Percentiles rank a stretch among this genome's conserved stretches.
Conservation (phyloP, 768 basidiomycete genomes). For the Rubroboletus satanas region DNA sequence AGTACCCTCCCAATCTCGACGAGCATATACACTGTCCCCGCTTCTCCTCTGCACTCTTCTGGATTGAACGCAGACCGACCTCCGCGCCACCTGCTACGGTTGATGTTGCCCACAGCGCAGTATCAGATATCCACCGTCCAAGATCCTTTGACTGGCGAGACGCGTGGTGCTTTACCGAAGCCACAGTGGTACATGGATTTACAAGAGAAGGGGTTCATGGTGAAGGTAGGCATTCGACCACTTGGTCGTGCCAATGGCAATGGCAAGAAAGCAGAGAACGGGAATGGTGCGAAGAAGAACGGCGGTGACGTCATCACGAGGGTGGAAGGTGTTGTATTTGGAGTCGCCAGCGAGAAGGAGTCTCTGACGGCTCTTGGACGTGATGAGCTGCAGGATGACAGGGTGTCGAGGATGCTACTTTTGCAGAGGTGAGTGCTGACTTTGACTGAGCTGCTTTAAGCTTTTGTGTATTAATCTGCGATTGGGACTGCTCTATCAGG, state of each 20-base stretch:
- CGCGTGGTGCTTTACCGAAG: constrained; percentile 51
- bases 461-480: constrained; percentile 1
- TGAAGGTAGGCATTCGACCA: constrained; percentile 55
- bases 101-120: constrained; percentile 80
- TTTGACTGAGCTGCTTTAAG: constrained; percentile 1
- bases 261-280: constrained; percentile 1
- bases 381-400: constrained; percentile 73
- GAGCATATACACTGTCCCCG: constrained; percentile 71
- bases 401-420: constrained; percentile 59
- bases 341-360: constrained; percentile 71
- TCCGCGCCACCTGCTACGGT: constrained; percentile 68
- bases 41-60: constrained; percentile 78
- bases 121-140: constrained; percentile 71
- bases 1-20: constrained; percentile 50
- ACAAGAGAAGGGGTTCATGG: constrained; percentile 55
- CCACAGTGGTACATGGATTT: constrained; percentile 73
- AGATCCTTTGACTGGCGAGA: constrained; percentile 78
- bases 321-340: constrained; percentile 38
- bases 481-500: constrained; percentile 30
- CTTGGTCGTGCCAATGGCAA: constrained; percentile 30
- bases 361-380: constrained; percentile 65
- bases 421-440: constrained; percentile 53
- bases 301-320: constrained; percentile 13
- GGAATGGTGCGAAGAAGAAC: constrained; percentile 6
- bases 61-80: constrained; percentile 49